Base-by-base conservation (phyloP, 2,329 filamentous ascomycete species). In the Nectriaceae sp. region DNA sequence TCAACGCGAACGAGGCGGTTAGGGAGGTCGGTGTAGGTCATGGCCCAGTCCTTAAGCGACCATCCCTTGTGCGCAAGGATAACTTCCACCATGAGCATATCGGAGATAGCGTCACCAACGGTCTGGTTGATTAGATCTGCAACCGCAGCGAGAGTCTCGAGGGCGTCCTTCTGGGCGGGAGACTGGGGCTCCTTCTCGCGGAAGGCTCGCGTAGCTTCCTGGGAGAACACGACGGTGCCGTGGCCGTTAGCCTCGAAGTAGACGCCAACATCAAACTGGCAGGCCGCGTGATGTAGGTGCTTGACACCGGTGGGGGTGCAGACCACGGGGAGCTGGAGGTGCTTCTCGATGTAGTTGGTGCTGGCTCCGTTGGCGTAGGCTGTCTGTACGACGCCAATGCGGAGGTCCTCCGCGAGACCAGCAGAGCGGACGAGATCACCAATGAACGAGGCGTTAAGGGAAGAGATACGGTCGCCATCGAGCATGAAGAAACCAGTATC, bases 171-270 rank as follows among this genome's bases (percentile, higher is more conserved):
- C 70, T 97, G 92, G 5, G 90, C 93, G 1, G 94, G 93, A 0
- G 90, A 96, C 70, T 95, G 87, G 5, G 94, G 92, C 65, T 90
- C 82, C 52, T 88, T 87, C 61, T 83, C 87, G 58, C 79, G 80
- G 73, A 99, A 95, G 41, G 83, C 80, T 60, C 87, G 86, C 40
- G 93, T 76, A 4, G 93, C 93, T 50, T 89, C 85, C 49, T 88
- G 83, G 1, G 90, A 96, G 78, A 99, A 99, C 46, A 97, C 86
- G 29, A 97, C 88, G 10, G 94, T 99, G 57, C 94, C 94, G 71
- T 99, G 94, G 22, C 94, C 94, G 67, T 99, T 99, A 56, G 94
- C 94, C 75, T 99, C 94, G 64, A 99, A 99, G 76, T 99, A 99
- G 44, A 97, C 90, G 48, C 94, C 94, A 46, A 97, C 86, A 63